Evolutionary conservation across 2,329 filamentous ascomycete genomes (phyloP).

Genomic region (Ciborinia camelliae): DNA sequence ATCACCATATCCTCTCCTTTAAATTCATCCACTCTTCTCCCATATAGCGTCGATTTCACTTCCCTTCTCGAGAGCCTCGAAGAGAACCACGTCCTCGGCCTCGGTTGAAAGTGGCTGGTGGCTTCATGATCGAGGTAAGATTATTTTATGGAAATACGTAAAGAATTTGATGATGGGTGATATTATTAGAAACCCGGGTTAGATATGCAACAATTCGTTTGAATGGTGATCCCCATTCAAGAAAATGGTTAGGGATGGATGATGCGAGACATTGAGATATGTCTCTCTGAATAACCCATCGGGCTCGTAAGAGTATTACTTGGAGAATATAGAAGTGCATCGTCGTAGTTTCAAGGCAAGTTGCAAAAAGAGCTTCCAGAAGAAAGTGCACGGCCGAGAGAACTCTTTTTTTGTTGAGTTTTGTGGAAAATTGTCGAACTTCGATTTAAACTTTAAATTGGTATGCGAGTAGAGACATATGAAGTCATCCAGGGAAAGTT

Average conservation of each 20-base stretch:
- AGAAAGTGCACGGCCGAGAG: not conserved
- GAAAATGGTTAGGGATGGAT: not conserved
- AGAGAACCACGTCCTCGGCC: not conserved
- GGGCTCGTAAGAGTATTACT: not conserved
- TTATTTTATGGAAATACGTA: not conserved
- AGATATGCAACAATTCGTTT: conserved; percentile 1
- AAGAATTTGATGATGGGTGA: not conserved
- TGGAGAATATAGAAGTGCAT: not conserved
- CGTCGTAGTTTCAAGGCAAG: not conserved
- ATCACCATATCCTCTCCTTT: not conserved
- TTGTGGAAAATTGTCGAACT: not conserved
- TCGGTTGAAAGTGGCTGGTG: not conserved
- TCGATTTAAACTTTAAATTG: not conserved
- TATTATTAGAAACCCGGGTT: not conserved
- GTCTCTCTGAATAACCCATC: not conserved
- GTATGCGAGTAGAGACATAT: not conserved
- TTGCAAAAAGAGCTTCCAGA: not conserved
- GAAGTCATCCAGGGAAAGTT: not conserved
- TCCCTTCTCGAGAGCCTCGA: not conserved
- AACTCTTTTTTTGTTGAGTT: not conserved
- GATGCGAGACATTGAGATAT: not conserved
- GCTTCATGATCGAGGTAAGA: not conserved
- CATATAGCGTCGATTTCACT: not conserved
- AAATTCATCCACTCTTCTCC: not conserved
- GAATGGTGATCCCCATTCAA: not conserved